These are phyloP conservation scores for Apiotrichum mycotoxinovorans DNA, from an alignment of 1,284 basidiomycete genomes.

Conservation along the genomic window DNA sequence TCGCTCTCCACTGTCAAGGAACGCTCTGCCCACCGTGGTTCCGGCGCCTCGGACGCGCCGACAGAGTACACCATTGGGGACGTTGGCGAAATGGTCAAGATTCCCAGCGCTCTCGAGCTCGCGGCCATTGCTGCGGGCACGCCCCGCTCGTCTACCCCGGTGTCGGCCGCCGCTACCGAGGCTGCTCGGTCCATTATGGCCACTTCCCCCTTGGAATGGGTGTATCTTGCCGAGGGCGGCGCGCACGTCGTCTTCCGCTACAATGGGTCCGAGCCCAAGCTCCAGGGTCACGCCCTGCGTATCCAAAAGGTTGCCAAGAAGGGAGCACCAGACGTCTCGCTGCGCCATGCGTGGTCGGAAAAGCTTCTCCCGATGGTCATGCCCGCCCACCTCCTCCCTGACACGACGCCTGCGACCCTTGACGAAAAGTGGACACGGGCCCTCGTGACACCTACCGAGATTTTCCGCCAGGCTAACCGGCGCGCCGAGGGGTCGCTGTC, in stretches of 20 bases:
- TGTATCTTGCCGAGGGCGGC: slow-evolving; percentile 83
- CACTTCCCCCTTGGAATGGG: slow-evolving; percentile 58
- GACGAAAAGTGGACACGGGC: slow-evolving; percentile 61
- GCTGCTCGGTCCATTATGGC: neutral
- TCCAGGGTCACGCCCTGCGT: slow-evolving; percentile 66
- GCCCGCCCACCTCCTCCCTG: slow-evolving; percentile 59
- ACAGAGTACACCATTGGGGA: slow-evolving; percentile 34
- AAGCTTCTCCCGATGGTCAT: slow-evolving; percentile 53
- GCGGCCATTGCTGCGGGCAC: neutral
- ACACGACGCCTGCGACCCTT: slow-evolving; percentile 57
- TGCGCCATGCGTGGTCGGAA: slow-evolving; percentile 27
- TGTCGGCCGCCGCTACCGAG: neutral
- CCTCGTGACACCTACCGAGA: slow-evolving; percentile 55
- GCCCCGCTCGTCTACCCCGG: neutral
- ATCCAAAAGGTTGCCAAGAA: slow-evolving; percentile 6
- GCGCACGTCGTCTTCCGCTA: slow-evolving; percentile 83
- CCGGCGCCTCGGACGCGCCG: slow-evolving; percentile 23
- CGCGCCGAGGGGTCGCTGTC: slow-evolving; percentile 53
- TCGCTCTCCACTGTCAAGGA: neutral
- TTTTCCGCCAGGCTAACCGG: slow-evolving; percentile 58
- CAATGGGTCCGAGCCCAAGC: slow-evolving; percentile 56
- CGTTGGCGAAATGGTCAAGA: slow-evolving; percentile 35
- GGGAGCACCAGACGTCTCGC: slow-evolving; percentile 1
- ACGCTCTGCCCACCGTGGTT: neutral
- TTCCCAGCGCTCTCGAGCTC: slow-evolving; percentile 9